Base-by-base conservation (phyloP, 73 alveolate genomes). In the Paramecium octaurelia region DNA sequence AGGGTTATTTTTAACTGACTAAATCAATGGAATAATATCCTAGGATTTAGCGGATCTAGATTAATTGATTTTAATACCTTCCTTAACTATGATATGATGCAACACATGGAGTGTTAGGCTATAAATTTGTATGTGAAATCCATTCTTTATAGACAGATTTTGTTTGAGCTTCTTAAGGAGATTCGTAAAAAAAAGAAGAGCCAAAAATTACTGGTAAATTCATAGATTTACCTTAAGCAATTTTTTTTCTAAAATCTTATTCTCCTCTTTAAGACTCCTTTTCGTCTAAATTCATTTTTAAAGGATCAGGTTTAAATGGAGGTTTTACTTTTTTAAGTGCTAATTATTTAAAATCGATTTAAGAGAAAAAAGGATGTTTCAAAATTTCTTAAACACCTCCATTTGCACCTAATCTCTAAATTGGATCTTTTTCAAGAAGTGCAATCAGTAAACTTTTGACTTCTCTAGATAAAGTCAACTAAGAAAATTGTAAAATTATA, bases 361-460 rank as follows among this genome's bases (percentile, higher is more conserved):
- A 27, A 27, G 64, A 54, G 58, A 93, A 93, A 57, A 83, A 93
- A 20, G 86, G 93, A 76, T 89, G 95, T 16, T 75, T 86, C 27
- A 89, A 54, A 21, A 93, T 92, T 20, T 93, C 95, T 34, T 42
- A 48, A 1, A 92, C 83, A 1, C 96, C 96, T 27, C 71, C 73
- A 16, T 54, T 59, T 5, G 95, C 50, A 20, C 99, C 99, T 83
- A 97, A 40, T 93, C 99, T 96, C 85, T 92, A 84, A 50, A 20
- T 48, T 6, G 99, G 99, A 75, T 97, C 95, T 93, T 97, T 97
- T 31, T 86, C 94, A n/a, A 97, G 90, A 44, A 97, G 91, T 8
- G 95, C 95, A 70, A 73, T 80, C 34, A 97, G 86, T 59, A 97
- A 92, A 58, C 76, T 88, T 16, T 94, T 95, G 20, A 96, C 95